A percentile compares a stretch with the other conserved stretches of the same genome.
Evolutionary conservation across 1,284 basidiomycete genomes (phyloP).

Genomic region (Ceraceosorus bombacis): DNA sequence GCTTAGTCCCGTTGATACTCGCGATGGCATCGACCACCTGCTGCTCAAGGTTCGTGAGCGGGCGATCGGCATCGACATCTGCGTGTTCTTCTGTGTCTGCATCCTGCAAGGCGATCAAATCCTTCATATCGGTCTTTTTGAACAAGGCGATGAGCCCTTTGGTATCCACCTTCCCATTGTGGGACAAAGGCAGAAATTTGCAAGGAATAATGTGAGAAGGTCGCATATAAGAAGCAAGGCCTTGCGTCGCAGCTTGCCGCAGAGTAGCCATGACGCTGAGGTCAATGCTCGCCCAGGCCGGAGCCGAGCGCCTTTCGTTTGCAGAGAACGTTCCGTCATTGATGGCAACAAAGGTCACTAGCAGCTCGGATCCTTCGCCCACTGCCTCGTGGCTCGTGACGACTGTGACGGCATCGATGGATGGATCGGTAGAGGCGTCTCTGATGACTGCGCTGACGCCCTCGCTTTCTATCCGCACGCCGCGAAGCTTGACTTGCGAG

Average conservation of each 20-base stretch:
- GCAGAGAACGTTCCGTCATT: background rate
- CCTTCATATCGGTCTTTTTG: background rate
- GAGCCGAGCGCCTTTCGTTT: background rate
- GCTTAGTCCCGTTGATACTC: too few relatives aligned
- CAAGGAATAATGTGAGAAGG: background rate
- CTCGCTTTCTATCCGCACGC: slow-evolving; percentile 41
- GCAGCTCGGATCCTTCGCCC: background rate
- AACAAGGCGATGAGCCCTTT: background rate
- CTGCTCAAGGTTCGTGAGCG: background rate
- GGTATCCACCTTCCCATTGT: background rate
- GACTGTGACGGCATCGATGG: background rate
- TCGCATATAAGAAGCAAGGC: background rate
- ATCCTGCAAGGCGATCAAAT: background rate
- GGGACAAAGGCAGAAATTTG: background rate
- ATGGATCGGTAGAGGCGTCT: background rate
- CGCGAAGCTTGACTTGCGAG: slow-evolving; percentile 42
- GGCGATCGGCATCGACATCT: background rate
- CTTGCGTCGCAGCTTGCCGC: background rate
- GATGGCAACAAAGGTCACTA: background rate
- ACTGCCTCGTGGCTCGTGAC: background rate
- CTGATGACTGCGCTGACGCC: slow-evolving; percentile 31
- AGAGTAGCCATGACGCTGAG: background rate
- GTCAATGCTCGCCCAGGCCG: background rate
- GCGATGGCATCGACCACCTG: background rate
- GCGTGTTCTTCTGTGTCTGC: background rate